Evolutionary conservation across 768 basidiomycete genomes (phyloP).

Genomic region (Boletellus sp.): DNA sequence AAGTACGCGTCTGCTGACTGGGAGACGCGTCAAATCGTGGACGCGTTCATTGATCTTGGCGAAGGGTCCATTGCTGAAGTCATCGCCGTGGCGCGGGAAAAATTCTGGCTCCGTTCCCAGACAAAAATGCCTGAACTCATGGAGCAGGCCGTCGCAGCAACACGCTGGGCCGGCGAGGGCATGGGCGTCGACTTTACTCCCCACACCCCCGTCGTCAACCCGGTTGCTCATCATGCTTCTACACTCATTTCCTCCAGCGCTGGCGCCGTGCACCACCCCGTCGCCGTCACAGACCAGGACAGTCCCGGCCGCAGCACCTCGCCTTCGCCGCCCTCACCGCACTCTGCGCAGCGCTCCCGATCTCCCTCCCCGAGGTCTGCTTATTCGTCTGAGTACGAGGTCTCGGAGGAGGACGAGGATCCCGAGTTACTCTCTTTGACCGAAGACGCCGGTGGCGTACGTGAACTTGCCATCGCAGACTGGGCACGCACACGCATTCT

Average conservation of each 20-base stretch:
- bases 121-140: constrained; percentile 68
- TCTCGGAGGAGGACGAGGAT: constrained; percentile 42
- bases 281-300: constrained; percentile 5
- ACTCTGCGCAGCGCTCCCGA: constrained; percentile 26
- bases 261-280: constrained; percentile 1
- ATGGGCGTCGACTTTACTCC: constrained; percentile 31
- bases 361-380: constrained; percentile 29
- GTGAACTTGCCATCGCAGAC: constrained; percentile 59
- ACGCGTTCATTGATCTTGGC: constrained; percentile 69
- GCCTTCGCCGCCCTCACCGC: constrained; percentile 24
- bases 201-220: constrained; percentile 13
- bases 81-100: constrained; percentile 59
- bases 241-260: constrained; percentile 8
- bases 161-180: constrained; percentile 39
- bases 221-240: constrained; percentile 6
- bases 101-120: constrained; percentile 61
- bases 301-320: constrained; percentile 26
- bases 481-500: constrained; percentile 71
- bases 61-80: constrained; percentile 68
- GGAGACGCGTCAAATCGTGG: constrained; percentile 65
- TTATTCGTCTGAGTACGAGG: constrained; percentile 34
- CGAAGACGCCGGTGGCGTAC: constrained; percentile 44
- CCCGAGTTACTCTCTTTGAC: constrained; percentile 41
- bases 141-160: constrained; percentile 63
- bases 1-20: constrained; percentile 45